Base-by-base conservation (phyloP, 1,284 basidiomycete species). In the Malassezia japonica region DNA sequence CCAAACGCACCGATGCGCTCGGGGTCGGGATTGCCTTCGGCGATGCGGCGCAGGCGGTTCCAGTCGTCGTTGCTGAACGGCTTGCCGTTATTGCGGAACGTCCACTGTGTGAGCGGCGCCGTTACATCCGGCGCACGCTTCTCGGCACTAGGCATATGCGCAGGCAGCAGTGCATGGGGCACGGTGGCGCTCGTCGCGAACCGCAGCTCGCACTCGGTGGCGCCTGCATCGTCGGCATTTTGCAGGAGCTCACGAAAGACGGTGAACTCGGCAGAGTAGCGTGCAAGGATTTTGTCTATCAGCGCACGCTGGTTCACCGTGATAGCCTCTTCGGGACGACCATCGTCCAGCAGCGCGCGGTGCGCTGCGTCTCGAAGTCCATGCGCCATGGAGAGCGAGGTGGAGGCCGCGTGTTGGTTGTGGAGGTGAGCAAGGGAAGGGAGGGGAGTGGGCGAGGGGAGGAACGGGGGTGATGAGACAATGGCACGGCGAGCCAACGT, bases 141-240 rank as follows among this genome's bases (percentile, higher is more conserved):
- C 15, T 46, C 29, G 2, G 54, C n/a, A 7, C 45, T 34, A 6
- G 28, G 33, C 28, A 27, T 16, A 15, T 21, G 42, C 9, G 6
- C 16, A 6, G 40, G 28, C 10, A 25, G 27, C 25, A 10, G 46
- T 13, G 6, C 47, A 25, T 42, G 55, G 12, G 38, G 46, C 31
- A 40, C 58, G 32, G 60, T 56, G 5, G 59, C 47, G n/a, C 23
- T 46, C 10, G 50, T 64, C 15, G 67, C 62, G 55, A 72, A 68
- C 33, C 65, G 62, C 10, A 72, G 61, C 56, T 71, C 66, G 53
- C 70, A 72, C 34, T 61, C 55, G 7, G 60, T 60, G 6, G 89
- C 85, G 34, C 82, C 83, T 1, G 88, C 90, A 75, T 96, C 92
- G 70, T 96, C 91, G 13, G 91, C 91, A 68, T 96, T 96, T 77